Evolutionary conservation across 257 asterid species (phyloP).

Genomic region (Solanum virginianum): DNA sequence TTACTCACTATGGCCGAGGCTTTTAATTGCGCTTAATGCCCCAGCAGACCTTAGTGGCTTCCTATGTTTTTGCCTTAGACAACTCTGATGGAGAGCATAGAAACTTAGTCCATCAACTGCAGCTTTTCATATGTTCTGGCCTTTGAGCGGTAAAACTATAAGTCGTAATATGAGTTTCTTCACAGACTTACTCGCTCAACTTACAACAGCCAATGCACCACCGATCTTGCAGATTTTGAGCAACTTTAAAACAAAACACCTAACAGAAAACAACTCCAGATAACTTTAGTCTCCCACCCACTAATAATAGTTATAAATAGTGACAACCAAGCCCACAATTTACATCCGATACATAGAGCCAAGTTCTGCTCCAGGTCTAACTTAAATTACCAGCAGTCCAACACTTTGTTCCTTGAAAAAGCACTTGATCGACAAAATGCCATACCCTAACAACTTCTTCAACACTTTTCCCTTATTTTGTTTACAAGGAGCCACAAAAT

Average conservation of each 20-base stretch:
- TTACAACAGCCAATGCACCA: neutral
- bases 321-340: neutral
- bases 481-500: neutral
- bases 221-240: neutral
- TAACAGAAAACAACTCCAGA: neutral
- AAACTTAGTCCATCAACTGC: neutral
- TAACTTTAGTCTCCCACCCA: neutral
- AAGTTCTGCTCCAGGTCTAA: neutral
- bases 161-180: neutral
- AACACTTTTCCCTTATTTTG: neutral
- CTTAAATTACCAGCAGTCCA: neutral
- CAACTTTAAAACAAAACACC: neutral
- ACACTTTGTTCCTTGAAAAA: neutral
- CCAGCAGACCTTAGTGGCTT: neutral
- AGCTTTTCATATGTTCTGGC: neutral
- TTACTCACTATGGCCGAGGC: neutral
- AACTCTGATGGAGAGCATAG: neutral
- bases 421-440: neutral
- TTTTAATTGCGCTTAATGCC: neutral
- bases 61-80: neutral
- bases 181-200: neutral
- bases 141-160: neutral
- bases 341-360: neutral
- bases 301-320: neutral
- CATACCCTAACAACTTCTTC: neutral